Evolutionary conservation across 1,284 basidiomycete genomes (phyloP).

Genomic region (Ganoderma resinaceum): DNA sequence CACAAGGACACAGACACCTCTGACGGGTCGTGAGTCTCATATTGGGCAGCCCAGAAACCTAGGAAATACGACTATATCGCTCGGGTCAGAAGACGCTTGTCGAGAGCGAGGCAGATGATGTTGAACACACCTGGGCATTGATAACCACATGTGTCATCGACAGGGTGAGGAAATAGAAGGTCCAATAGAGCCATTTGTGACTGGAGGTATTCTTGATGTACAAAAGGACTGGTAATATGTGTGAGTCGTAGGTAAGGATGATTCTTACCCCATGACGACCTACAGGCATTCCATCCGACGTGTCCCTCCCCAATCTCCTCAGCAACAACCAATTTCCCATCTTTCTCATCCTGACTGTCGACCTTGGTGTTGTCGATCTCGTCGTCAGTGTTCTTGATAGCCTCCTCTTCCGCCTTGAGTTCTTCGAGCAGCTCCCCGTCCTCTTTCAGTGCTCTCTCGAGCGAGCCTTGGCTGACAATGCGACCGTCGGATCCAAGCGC

Average conservation of each 20-base stretch:
- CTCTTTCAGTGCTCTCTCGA: constrained; percentile 51
- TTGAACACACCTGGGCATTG: neutral
- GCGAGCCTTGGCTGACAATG: constrained; percentile 53
- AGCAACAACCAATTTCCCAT: constrained; percentile 58
- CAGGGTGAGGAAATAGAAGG: neutral
- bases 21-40: constrained; percentile 37
- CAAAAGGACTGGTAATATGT: neutral
- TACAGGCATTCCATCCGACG: constrained; percentile 44
- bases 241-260: neutral
- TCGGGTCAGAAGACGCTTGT: constrained; percentile 7
- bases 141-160: neutral
- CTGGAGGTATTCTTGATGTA: neutral
- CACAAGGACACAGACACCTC: constrained; percentile 41
- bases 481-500: constrained; percentile 61
- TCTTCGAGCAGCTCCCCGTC: constrained; percentile 48
- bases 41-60: constrained; percentile 35
- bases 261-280: neutral
- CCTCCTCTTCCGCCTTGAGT: constrained; percentile 42
- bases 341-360: constrained; percentile 41
- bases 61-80: constrained; percentile 34
- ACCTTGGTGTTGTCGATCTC: neutral
- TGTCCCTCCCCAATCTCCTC: constrained; percentile 67
- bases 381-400: neutral
- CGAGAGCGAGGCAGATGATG: too few species aligned
- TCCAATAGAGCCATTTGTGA: neutral